Percentiles rank a stretch among this genome's conserved stretches.
Evolutionary conservation across 768 basidiomycete genomes (phyloP).

Genomic region (Lactarius vividus): DNA sequence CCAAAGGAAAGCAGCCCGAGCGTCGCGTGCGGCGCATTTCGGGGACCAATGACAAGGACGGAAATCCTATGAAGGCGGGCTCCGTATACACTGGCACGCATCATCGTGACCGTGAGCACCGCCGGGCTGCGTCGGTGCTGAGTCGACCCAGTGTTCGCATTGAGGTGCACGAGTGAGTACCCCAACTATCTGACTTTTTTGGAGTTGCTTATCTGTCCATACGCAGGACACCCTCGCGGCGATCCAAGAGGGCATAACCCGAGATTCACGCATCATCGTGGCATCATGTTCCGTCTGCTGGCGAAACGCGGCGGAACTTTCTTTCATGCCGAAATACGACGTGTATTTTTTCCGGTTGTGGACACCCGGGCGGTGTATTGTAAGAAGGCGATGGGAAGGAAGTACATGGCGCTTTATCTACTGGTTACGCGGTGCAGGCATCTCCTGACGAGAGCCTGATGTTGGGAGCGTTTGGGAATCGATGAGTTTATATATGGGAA

Average conservation of each 20-base stretch:
- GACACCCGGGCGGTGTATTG: conserved; percentile 14
- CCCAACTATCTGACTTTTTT: not conserved
- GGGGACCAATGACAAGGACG: conserved; percentile 18
- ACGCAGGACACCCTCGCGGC: conserved; percentile 14
- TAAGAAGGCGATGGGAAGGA: conserved; percentile 5
- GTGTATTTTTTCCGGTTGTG: conserved; percentile 16
- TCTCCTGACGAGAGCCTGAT: not conserved
- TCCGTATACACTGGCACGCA: conserved; percentile 21
- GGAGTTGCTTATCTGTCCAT: not conserved
- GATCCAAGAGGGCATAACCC: conserved; percentile 13
- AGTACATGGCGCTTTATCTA: conserved; percentile 4
- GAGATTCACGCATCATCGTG: not conserved
- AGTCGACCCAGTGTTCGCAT: conserved; percentile 28
- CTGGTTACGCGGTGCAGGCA: not conserved
- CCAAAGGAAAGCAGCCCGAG: conserved; percentile 21
- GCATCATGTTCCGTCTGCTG: not conserved
- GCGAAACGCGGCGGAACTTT: not conserved
- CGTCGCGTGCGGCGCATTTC: conserved; percentile 21
- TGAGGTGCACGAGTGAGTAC: conserved; percentile 25
- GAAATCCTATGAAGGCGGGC: conserved; percentile 20
- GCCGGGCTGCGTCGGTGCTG: conserved; percentile 18
- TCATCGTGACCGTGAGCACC: conserved; percentile 13
- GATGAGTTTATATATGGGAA: not conserved
- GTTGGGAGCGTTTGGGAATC: not conserved
- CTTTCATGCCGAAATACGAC: not conserved